Percentiles rank a stretch among this genome's conserved stretches.
Conservation (phyloP, 208 protist genomes). For the Acanthamoeba sp. region DNA sequence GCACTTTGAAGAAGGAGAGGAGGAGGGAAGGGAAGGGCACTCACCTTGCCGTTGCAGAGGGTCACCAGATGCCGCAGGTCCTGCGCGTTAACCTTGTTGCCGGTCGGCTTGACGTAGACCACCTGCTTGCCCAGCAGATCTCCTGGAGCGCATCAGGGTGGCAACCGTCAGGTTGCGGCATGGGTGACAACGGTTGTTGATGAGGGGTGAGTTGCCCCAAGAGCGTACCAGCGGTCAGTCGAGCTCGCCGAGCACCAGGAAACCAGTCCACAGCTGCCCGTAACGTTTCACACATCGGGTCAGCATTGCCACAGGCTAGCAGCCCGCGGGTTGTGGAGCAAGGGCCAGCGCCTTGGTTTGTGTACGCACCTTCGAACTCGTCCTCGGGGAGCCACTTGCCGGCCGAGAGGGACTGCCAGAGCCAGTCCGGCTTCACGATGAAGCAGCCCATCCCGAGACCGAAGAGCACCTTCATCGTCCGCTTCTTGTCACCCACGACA, state of each 20-base stretch:
- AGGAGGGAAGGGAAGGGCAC: not conserved
- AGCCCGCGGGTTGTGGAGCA: too few species aligned
- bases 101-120: not conserved
- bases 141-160: too few species aligned
- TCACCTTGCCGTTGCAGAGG: conserved; percentile 1
- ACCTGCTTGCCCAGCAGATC: not conserved
- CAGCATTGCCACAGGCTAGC: too few species aligned
- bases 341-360: too few species aligned
- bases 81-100: not conserved
- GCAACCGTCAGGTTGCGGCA: too few species aligned
- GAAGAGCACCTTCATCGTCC: conserved; percentile 42
- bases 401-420: not conserved
- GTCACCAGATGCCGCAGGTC: not conserved
- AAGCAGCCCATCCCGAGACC: not conserved
- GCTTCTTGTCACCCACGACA: not conserved
- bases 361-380: not conserved
- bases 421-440: not conserved
- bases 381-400: not conserved
- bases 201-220: not conserved
- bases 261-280: not conserved
- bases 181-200: not conserved
- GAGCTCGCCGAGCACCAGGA: not conserved
- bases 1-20: too few species aligned
- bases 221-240: not conserved
- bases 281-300: too few species aligned